phyloP scores from a whole-genome alignment of 345 rosid species.

The Combretum micranthum region DNA sequence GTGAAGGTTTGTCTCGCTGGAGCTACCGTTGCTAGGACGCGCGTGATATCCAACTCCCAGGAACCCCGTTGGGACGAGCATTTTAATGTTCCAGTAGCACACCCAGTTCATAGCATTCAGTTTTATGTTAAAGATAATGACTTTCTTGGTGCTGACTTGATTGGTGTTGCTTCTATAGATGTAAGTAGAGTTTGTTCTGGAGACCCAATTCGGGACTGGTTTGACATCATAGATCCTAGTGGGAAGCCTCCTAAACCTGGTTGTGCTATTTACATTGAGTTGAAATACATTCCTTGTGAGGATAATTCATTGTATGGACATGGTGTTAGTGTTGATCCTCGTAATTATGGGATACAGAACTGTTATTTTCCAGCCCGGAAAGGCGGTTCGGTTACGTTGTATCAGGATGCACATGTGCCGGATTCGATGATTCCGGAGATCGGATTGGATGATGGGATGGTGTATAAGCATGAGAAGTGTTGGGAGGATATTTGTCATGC shows the following conservation, averaged over 20 bases:
- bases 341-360: constrained; percentile 26
- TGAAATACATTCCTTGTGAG: constrained; percentile 47
- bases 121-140: constrained; percentile 75
- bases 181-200: constrained; percentile 30
- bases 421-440: constrained; percentile 43
- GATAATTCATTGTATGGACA: constrained; percentile 28
- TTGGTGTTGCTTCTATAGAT: constrained; percentile 51
- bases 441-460: constrained; percentile 45
- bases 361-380: constrained; percentile 67
- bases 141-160: constrained; percentile 69
- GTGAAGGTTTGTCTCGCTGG: constrained; percentile 65
- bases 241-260: constrained; percentile 70
- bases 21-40: constrained; percentile 82
- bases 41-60: constrained; percentile 58
- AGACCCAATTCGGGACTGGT: constrained; percentile 50
- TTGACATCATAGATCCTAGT: constrained; percentile 36
- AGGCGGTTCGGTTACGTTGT: constrained; percentile 55
- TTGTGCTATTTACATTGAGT: constrained; percentile 47
- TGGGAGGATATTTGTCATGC: constrained; percentile 95
- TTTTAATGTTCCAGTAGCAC: constrained; percentile 68
- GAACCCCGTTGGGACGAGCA: constrained; percentile 67
- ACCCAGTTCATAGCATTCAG: constrained; percentile 51
- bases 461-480: constrained; percentile 45
- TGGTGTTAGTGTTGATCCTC: constrained; percentile 36
- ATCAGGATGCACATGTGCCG: constrained; percentile 75